Conservation (phyloP, 331 rosid genomes). For the Pyrus hybrid region DNA sequence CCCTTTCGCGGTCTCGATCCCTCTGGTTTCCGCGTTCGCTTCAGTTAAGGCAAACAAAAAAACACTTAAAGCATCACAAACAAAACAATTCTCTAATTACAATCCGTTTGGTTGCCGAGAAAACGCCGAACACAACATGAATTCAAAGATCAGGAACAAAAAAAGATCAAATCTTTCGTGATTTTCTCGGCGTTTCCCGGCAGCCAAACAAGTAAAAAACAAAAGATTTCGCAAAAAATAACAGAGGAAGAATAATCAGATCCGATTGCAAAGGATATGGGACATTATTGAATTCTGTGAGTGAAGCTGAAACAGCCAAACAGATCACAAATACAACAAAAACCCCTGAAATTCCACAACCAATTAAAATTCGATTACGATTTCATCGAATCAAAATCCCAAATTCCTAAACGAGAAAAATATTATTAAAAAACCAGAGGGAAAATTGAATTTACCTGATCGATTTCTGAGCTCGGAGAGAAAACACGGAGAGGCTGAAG, state of each 20-base stretch:
- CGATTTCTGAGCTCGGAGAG: not conserved
- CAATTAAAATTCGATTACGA: not conserved
- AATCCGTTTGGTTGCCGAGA: constrained; percentile 1
- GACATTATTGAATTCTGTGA: constrained; percentile 29
- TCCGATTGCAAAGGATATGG: constrained; percentile 48
- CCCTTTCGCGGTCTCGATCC: constrained; percentile 65
- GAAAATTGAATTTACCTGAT: not conserved
- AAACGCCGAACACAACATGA: not conserved
- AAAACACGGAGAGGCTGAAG: too few species aligned
- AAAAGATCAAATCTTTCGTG: not conserved
- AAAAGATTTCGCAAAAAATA: not conserved
- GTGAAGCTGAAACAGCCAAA: constrained; percentile 15
- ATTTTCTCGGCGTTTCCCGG: constrained; percentile 1
- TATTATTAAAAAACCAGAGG: not conserved
- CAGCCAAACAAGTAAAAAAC: constrained; percentile 13
- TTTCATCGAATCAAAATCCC: not conserved
- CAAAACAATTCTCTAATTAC: not conserved
- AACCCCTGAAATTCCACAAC: constrained; percentile 11
- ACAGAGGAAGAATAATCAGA: not conserved
- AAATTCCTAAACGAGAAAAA: not conserved
- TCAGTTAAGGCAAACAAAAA: constrained; percentile 40
- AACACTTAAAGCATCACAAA: not conserved
- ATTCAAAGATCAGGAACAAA: not conserved
- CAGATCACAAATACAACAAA: constrained; percentile 17
- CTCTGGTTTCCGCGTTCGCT: constrained; percentile 78